A percentile compares a stretch with the other conserved stretches of the same genome.
These are phyloP conservation scores for Metarhizium rileyi DNA, from an alignment of 2,329 filamentous ascomycete species.

Conservation along the genomic window DNA sequence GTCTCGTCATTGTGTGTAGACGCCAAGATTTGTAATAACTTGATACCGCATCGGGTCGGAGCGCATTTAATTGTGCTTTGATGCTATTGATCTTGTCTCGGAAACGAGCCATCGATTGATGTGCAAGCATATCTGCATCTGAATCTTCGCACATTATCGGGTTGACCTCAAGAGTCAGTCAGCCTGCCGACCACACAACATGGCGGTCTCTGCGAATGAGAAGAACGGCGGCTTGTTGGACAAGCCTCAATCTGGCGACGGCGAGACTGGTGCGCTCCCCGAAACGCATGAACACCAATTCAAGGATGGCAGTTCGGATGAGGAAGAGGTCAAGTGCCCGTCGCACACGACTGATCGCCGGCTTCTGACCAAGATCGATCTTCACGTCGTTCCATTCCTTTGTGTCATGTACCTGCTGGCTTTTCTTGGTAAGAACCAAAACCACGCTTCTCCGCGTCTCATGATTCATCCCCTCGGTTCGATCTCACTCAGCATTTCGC, in stretches of 20 bases:
- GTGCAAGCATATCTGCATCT: too few relatives aligned
- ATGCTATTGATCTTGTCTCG: not conserved
- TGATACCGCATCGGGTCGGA: too few relatives aligned
- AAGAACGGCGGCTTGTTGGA: slow-evolving; percentile 11
- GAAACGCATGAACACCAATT: not conserved
- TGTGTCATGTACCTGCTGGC: slow-evolving; percentile 63
- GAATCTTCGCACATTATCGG: not conserved
- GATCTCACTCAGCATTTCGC: not conserved
- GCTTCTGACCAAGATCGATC: slow-evolving; percentile 61
- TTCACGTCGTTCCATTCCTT: slow-evolving; percentile 62
- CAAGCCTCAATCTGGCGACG: slow-evolving; percentile 6
- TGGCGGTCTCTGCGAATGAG: slow-evolving; percentile 11
- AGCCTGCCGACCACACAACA: not conserved
- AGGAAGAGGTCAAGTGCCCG: slow-evolving; percentile 27
- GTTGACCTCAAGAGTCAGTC: too few relatives aligned
- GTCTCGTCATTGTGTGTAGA: not conserved
- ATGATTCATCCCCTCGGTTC: not conserved
- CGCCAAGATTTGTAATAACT: not conserved
- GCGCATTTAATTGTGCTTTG: too few relatives aligned
- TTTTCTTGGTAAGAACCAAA: slow-evolving; percentile 40
- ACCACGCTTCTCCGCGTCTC: not conserved
- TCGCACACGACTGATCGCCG: slow-evolving; percentile 51
- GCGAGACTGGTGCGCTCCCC: not conserved
- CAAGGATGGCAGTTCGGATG: not conserved
- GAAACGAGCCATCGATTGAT: too few relatives aligned